Evolutionary conservation across 202 grass and related monocot genomes (phyloP).

Genomic region (Setaria italica): DNA sequence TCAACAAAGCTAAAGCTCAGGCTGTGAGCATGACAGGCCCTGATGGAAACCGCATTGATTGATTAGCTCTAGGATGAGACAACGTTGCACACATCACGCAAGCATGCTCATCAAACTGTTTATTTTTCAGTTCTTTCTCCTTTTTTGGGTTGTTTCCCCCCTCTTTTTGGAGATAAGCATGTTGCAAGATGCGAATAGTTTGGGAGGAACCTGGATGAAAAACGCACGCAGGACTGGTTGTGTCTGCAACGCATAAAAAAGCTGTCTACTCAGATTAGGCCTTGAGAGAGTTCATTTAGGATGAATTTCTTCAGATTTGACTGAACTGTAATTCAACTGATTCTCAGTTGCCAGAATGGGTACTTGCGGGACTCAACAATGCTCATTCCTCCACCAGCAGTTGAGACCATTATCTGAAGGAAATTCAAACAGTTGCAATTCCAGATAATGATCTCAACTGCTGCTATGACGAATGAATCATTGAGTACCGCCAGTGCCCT

Average conservation of each 20-base stretch:
- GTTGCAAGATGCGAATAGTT: background rate
- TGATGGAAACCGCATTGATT: background rate
- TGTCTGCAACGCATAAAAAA: background rate
- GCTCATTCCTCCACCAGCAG: background rate
- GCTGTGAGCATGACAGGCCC: background rate
- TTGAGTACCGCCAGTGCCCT: background rate
- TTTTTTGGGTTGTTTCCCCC: background rate
- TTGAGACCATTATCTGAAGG: background rate
- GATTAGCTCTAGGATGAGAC: constrained; percentile 29
- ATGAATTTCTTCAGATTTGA: constrained; percentile 22
- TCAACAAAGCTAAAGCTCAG: constrained; percentile 36
- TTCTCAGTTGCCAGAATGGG: background rate
- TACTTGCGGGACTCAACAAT: background rate
- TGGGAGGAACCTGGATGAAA: background rate
- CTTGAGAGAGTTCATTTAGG: background rate
- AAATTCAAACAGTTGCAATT: background rate
- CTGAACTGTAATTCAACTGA: background rate
- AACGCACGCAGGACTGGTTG: background rate
- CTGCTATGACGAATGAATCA: background rate
- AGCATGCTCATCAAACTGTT: background rate
- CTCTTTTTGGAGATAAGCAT: background rate
- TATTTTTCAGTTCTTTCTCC: background rate
- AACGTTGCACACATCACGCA: constrained; percentile 33
- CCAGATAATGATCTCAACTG: background rate
- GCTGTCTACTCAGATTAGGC: background rate